A percentile compares a stretch with the other conserved stretches of the same genome.
These are phyloP conservation scores for Metschnikowia sp. DNA, from an alignment of 805 yeast genomes.

Conservation along the genomic window DNA sequence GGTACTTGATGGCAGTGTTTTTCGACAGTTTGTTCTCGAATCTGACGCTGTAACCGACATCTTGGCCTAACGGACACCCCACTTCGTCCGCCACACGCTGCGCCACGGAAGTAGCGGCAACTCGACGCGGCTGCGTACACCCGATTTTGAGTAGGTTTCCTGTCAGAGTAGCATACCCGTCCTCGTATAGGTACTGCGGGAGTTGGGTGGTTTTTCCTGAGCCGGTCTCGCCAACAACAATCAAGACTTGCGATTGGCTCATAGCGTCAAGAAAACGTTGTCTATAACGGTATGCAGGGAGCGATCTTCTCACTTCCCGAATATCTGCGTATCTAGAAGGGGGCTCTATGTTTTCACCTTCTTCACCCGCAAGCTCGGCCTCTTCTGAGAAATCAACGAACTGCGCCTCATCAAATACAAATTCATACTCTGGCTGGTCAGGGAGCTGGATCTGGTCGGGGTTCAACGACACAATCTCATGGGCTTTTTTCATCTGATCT, in stretches of 20 bases:
- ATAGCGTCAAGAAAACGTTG: slow-evolving; percentile 59
- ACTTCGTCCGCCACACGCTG: slow-evolving; percentile 88
- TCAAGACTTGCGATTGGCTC: slow-evolving; percentile 58
- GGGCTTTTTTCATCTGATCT: slow-evolving; percentile 46
- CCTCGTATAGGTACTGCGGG: slow-evolving; percentile 83
- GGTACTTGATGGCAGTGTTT: slow-evolving; percentile 73
- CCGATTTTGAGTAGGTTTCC: slow-evolving; percentile 50
- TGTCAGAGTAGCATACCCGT: slow-evolving; percentile 61
- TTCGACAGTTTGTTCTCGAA: slow-evolving; percentile 76
- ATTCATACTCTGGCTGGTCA: slow-evolving; percentile 56
- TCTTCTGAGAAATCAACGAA: slow-evolving; percentile 54
- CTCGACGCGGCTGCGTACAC: slow-evolving; percentile 93
- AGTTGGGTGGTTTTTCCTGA: slow-evolving; percentile 94
- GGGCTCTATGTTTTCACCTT: slow-evolving; percentile 21
- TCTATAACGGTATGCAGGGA: slow-evolving; percentile 73
- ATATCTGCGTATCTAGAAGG: slow-evolving; percentile 22
- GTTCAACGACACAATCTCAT: slow-evolving; percentile 22
- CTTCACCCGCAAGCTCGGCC: slow-evolving; percentile 23
- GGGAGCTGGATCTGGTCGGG: slow-evolving; percentile 42
- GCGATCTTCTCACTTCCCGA: slow-evolving; percentile 53
- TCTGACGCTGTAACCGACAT: slow-evolving; percentile 86
- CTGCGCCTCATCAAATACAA: slow-evolving; percentile 69
- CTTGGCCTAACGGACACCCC: slow-evolving; percentile 72
- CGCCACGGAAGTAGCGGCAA: slow-evolving; percentile 92
- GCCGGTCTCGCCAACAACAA: slow-evolving; percentile 85